Base-by-base conservation (phyloP, 179 eudicot genomes). In the Amaranthus tricolor region DNA sequence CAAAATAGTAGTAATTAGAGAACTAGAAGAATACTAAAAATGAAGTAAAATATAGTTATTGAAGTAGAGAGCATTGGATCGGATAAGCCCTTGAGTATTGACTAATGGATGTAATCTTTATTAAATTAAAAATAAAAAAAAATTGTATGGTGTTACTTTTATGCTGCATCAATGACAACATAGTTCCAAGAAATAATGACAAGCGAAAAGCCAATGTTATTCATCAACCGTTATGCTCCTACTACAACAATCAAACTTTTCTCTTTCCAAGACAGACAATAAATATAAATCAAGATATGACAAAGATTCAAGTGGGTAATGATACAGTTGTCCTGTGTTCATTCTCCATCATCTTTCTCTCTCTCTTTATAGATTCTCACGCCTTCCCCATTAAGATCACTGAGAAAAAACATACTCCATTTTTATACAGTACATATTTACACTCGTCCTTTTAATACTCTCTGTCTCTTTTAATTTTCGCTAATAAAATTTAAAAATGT, bases 241-340 rank as follows among this genome's bases (percentile, higher is more conserved):
- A 31, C 40, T 11, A 61, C n/a, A 48, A 49, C 71, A 68, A 76
- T 73, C 78, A 81, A 77, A 75, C 75, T 70, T 68, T 63, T 57
- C 44, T 62, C 43, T 20, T 56, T 19, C 40, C 40, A 31, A 50
- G 53, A 7, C 62, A 66, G 62, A 70, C 80, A 81, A 68, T 77
- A 9, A 77, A 71, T 76, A 61, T 47, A 60, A 21, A 59, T 47
- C 20, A 67, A 60, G 68, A 71, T 61, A 73, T 64, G 72, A 70
- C 78, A 79, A 79, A 68, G 53, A 74, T 80, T 80, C 76, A 76
- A 72, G 77, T 77, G 79, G 80, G 10, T 68, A 48, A 47, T 68
- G 61, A 67, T 73, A 68, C 80, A 80, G 80, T 77, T 77, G 84
- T 81, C 72, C 47, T 69, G 44, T 69, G 21, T 69, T 53, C 54